These are phyloP conservation scores for Xylaria sp. DNA, from an alignment of 495 filamentous ascomycete species.

Conservation along the genomic window DNA sequence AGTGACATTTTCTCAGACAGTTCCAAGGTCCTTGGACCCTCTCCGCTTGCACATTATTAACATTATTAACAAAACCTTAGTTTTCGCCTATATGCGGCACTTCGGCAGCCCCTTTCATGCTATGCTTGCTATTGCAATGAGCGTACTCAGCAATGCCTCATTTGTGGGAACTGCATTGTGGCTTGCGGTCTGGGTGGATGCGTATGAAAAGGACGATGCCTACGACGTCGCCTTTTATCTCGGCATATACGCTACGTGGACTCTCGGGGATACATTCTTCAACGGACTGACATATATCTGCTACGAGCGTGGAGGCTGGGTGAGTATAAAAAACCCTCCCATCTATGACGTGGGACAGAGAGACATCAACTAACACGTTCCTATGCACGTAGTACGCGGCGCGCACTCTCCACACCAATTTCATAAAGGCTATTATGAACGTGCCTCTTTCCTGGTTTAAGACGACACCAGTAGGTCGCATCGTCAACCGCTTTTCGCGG, in stretches of 20 bases:
- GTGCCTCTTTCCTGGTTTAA: constrained; percentile 64
- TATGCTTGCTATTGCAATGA: constrained; percentile 39
- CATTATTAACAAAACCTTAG: constrained; percentile 23
- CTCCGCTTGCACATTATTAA: not conserved
- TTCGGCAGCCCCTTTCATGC: constrained; percentile 46
- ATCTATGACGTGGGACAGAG: too few species aligned
- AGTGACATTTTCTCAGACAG: constrained; percentile 12
- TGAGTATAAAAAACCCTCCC: too few species aligned
- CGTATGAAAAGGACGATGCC: constrained; percentile 44
- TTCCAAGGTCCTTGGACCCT: not conserved
- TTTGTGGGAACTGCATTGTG: constrained; percentile 47
- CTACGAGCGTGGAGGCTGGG: constrained; percentile 49
- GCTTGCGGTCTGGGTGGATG: constrained; percentile 62
- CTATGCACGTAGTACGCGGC: constrained; percentile 59
- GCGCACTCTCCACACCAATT: constrained; percentile 50
- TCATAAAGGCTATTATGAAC: constrained; percentile 53
- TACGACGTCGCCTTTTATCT: constrained; percentile 47
- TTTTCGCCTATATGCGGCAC: constrained; percentile 48
- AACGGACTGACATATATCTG: constrained; percentile 40
- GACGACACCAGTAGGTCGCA: constrained; percentile 60
- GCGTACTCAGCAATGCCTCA: constrained; percentile 37
- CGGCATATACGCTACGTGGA: constrained; percentile 45
- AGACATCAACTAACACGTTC: too few species aligned
- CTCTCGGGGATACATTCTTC: constrained; percentile 42
- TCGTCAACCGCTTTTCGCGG: constrained; percentile 63